These are phyloP conservation scores for Closterium sp. DNA, from an alignment of 139 green algal species.

Conservation along the genomic window DNA sequence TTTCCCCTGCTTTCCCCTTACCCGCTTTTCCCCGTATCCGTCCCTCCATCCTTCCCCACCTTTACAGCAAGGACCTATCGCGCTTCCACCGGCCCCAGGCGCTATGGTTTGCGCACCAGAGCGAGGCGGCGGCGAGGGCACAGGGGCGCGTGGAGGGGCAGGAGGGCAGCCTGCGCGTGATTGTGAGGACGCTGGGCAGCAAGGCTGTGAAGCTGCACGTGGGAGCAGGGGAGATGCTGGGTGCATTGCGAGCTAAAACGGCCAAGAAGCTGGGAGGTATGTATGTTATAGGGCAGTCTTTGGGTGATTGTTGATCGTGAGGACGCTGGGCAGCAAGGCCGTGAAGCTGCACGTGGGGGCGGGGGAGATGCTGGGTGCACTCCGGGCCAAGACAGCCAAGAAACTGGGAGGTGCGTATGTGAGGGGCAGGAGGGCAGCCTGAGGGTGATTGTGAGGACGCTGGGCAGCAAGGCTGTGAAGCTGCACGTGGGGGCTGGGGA, in stretches of 20 bases:
- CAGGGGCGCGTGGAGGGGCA: not conserved
- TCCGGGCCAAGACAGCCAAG: constrained; percentile 7
- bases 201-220: constrained; percentile 33
- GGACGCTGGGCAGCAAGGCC: constrained; percentile 17
- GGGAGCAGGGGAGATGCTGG: not conserved
- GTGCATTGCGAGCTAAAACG: not conserved
- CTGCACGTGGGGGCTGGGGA: constrained; percentile 8
- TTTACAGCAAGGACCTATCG: constrained; percentile 34
- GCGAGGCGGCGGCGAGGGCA: not conserved
- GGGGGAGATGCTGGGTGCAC: not conserved
- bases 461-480: constrained; percentile 28
- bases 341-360: constrained; percentile 25
- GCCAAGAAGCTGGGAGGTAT: constrained; percentile 12
- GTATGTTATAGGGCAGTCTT: not conserved
- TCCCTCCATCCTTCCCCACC: not conserved
- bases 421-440: constrained; percentile 3
- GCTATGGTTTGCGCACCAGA: constrained; percentile 19
- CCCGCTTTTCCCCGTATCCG: constrained; percentile 8
- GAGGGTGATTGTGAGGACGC: constrained; percentile 30
- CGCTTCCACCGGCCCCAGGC: constrained; percentile 56
- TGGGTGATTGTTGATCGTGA: constrained; percentile 39
- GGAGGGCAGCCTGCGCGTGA: constrained; percentile 17
- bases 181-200: constrained; percentile 39
- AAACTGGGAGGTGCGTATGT: constrained; percentile 25
- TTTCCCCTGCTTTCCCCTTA: not conserved